Evolutionary conservation across 2,329 filamentous ascomycete species (phyloP).

Genomic region (Talaromyces marneffei): DNA sequence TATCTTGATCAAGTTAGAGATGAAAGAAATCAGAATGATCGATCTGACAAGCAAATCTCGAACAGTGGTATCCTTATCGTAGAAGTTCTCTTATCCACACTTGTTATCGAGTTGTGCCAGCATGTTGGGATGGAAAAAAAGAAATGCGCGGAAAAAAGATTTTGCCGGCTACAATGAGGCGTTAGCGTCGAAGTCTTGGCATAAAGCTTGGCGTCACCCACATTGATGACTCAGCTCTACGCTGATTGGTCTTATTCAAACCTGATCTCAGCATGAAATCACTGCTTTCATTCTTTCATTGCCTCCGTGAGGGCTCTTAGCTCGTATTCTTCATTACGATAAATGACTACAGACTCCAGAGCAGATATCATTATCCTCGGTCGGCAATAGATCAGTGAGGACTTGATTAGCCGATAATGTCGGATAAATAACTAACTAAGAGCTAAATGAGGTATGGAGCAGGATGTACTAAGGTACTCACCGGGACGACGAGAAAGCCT

Average conservation of each 20-base stretch:
- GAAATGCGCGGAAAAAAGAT: constrained; percentile 8
- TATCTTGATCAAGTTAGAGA: neutral
- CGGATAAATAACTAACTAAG: neutral
- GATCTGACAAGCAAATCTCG: neutral
- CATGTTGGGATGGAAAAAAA: too few relatives aligned
- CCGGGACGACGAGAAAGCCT: neutral
- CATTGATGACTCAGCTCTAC: neutral
- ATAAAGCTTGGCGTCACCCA: neutral
- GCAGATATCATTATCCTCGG: too few relatives aligned
- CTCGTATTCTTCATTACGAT: neutral
- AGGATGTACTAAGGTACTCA: neutral
- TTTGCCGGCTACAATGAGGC: neutral
- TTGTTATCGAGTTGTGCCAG: too few relatives aligned
- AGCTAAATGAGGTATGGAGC: too few relatives aligned
- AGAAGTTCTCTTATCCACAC: neutral
- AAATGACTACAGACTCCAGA: neutral
- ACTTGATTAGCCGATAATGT: constrained; percentile 1
- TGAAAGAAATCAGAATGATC: neutral
- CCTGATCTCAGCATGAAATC: neutral
- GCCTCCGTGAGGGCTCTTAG: too few relatives aligned
- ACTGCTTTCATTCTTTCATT: neutral
- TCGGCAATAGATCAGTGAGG: too few relatives aligned
- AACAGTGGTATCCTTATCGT: neutral
- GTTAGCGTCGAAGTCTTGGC: neutral
- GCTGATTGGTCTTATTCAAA: neutral